Conservation (phyloP, 202 grass and related monocot genomes). For the Zoysia matrella region DNA sequence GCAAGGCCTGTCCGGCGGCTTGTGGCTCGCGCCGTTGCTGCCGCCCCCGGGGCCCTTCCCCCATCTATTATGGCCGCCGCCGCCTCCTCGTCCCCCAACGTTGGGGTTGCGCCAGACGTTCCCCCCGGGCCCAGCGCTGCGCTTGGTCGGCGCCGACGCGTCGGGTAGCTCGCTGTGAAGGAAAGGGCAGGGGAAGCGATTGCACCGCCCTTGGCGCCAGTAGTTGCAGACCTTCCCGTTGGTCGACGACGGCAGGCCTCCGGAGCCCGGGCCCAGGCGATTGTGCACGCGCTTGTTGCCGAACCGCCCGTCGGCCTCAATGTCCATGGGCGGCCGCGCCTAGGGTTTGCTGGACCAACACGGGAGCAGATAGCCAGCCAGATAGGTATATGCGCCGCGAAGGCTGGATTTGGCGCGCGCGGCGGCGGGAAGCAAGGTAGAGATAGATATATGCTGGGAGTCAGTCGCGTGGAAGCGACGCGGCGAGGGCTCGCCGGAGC, state of each 20-base stretch:
- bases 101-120: slow-evolving; percentile 75
- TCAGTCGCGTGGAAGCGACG: slow-evolving; percentile 48
- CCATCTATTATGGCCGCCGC: slow-evolving; percentile 57
- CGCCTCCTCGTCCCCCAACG: slow-evolving; percentile 37
- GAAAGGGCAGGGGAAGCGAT: no score
- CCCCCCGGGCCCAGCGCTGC: slow-evolving; percentile 30
- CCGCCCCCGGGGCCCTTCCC: slow-evolving; percentile 30
- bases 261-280: no score
- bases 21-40: slow-evolving; percentile 37
- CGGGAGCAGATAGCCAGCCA: slow-evolving; percentile 1
- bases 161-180: no score
- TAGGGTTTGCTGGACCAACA: slow-evolving; percentile 34
- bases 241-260: no score
- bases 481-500: slow-evolving; percentile 64
- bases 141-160: no score
- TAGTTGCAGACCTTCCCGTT: no score
- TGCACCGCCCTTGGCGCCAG: no score
- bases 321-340: no score
- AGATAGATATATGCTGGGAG: neutral
- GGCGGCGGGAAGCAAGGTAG: slow-evolving; percentile 4
- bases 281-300: no score
- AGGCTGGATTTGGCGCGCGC: slow-evolving; percentile 17
- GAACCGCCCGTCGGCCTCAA: no score
- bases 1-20: slow-evolving; percentile 55
- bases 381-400: neutral